phyloP scores from a whole-genome alignment of 2,329 filamentous ascomycete genomes.

The Pyrenophora tritici-repentis region DNA sequence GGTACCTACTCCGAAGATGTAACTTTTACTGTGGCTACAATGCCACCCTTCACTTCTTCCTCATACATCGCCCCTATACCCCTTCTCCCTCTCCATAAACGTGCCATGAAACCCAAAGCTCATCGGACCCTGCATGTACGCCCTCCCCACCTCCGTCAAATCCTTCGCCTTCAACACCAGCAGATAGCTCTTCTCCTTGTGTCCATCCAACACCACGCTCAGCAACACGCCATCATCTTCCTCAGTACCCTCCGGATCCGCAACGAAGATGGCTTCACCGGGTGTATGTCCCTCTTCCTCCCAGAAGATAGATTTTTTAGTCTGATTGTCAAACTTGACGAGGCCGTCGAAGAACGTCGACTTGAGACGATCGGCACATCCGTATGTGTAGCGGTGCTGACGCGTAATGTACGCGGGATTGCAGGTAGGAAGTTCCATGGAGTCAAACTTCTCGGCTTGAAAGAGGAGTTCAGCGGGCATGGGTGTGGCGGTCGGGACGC shows the following conservation, averaged over 20 bases:
- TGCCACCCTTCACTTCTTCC: no score
- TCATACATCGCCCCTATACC: conserved; percentile 23
- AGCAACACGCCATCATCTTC: conserved; percentile 70
- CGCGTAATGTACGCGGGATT: conserved; percentile 61
- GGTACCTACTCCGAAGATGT: no score
- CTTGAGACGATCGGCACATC: conserved; percentile 60
- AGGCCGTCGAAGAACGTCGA: conserved; percentile 67
- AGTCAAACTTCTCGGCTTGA: conserved; percentile 51
- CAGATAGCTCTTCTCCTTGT: conserved; percentile 65
- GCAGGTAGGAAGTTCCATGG: conserved; percentile 66
- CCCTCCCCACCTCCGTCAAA: conserved; percentile 67
- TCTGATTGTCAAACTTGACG: conserved; percentile 67
- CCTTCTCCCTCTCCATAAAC: conserved; percentile 44
- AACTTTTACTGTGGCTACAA: no score
- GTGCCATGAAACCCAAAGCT: conserved; percentile 69
- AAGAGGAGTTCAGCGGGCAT: conserved; percentile 17
- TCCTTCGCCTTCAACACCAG: conserved; percentile 67
- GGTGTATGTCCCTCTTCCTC: conserved; percentile 65
- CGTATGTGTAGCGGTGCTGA: conserved; percentile 66
- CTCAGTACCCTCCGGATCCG: conserved; percentile 52
- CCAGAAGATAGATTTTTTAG: conserved; percentile 62
- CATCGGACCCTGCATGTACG: conserved; percentile 65
- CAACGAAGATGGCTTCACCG: conserved; percentile 71
- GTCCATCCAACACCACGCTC: conserved; percentile 67
- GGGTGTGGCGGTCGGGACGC: not conserved